Evolutionary conservation across 129 eudicot species (phyloP), one percentile per base, ranked within the genome.

Genomic region (Lactuca sativa): DNA sequence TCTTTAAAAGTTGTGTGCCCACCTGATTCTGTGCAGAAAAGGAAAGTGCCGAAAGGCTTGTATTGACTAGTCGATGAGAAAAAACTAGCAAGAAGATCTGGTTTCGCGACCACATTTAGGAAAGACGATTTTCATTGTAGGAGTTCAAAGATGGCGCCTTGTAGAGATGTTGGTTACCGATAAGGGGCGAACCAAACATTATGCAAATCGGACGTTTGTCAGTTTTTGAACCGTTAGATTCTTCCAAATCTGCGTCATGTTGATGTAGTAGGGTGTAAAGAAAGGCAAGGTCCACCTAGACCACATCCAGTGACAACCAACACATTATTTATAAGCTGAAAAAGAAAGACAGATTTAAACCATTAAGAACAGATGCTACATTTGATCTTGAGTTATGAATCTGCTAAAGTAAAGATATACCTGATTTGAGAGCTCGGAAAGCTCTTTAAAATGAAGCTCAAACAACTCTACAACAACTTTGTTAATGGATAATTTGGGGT

Each of bases 131-230:
- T 64, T 88, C 91, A 86, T 38, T 73, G 49, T 43, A 86, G 79
- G 6, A 85, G 83, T 73, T 86, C 82, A 3, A 56, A 73, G 16
- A 86, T 82, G 53, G 91, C 85, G 0, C 7, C 51, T 67, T 77
- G 82, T n/a, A n/a, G 21, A 86, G 67, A 70, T 14, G 15, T 9
- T 3, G 34, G 17, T 86, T 73, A 7, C 91, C 88, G 32, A 86
- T 54, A 31, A 82, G 88, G 18, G 91, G 88, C 14, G 84, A 82
- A 14, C 91, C 91, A 8, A 82, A 86, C n/a, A 83, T 82, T 73
- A 86, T 59, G 65, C 91, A 86, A 37, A 83, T 66, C 2, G 86
- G 88, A 21, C 67, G 59, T 68, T 70, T 82, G 38, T 49, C 56
- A 3, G 51, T 38, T 10, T 51, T 73, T 3, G 15, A 55, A 32